These are phyloP conservation scores for Lophium mytilinum DNA, from an alignment of 495 filamentous ascomycete genomes.

Conservation along the genomic window DNA sequence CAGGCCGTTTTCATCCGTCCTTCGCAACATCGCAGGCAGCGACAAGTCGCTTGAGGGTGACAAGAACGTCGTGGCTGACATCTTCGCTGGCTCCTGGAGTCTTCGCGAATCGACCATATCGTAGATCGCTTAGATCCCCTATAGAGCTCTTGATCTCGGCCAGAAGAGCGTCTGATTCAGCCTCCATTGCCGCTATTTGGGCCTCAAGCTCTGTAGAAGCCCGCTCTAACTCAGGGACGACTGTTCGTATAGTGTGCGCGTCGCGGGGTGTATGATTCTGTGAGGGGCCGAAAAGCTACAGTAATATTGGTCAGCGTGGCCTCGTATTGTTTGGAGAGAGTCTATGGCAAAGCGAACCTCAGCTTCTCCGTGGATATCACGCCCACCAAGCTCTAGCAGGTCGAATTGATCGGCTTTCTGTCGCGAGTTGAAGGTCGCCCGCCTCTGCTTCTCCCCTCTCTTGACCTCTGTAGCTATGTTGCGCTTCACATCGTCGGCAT, in stretches of 20 bases:
- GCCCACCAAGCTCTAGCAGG: conserved; percentile 43
- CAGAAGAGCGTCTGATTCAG: conserved; percentile 53
- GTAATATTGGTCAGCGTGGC: neutral
- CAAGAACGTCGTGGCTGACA: conserved; percentile 48
- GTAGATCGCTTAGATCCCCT: conserved; percentile 69
- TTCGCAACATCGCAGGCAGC: conserved; percentile 8
- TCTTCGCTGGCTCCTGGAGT: conserved; percentile 48
- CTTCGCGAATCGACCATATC: conserved; percentile 67
- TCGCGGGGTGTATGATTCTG: conserved; percentile 34
- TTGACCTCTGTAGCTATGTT: conserved; percentile 62
- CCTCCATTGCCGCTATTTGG: conserved; percentile 55
- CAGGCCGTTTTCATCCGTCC: neutral
- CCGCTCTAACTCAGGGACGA: conserved; percentile 58
- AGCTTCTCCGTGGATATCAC: conserved; percentile 53
- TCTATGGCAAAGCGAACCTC: conserved; percentile 41
- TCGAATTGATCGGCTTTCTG: conserved; percentile 48
- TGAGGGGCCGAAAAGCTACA: conserved; percentile 56
- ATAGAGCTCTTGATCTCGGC: conserved; percentile 54
- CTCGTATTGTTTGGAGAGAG: neutral
- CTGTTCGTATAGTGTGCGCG: conserved; percentile 54
- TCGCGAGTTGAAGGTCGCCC: conserved; percentile 49
- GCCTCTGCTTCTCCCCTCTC: conserved; percentile 53
- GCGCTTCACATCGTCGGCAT: conserved; percentile 57
- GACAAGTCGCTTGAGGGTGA: conserved; percentile 19
- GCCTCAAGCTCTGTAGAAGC: conserved; percentile 57